Percentiles rank a stretch among this genome's conserved stretches.
Evolutionary conservation across 139 green algal species (phyloP).

Genomic region (Picochlorum costavermella): DNA sequence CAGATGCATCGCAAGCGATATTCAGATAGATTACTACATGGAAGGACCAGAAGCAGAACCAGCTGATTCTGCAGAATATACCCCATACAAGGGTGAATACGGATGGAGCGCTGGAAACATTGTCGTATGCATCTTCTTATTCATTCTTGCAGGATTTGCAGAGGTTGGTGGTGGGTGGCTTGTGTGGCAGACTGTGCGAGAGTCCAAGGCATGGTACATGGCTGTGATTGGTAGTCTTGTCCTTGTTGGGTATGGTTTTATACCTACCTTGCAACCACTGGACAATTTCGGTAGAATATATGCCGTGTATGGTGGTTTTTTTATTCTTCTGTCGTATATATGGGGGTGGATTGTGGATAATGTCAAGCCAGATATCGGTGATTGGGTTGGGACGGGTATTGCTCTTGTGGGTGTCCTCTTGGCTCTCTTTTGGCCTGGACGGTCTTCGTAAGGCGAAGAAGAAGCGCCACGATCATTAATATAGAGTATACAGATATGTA

Average conservation of each 20-base stretch:
- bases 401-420: constrained; percentile 62
- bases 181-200: constrained; percentile 69
- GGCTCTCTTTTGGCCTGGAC: constrained; percentile 61
- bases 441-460: not conserved
- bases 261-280: constrained; percentile 68
- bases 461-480: no score
- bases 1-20: no score
- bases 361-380: constrained; percentile 59
- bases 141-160: constrained; percentile 46
- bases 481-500: no score
- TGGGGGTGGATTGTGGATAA: constrained; percentile 74
- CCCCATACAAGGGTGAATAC: constrained; percentile 6
- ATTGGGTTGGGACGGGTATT: constrained; percentile 59
- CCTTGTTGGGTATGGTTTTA: constrained; percentile 64
- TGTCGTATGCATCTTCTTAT: constrained; percentile 32
- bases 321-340: constrained; percentile 72
- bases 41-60: not conserved
- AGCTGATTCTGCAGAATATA: not conserved
- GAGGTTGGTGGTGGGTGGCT: constrained; percentile 85
- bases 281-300: constrained; percentile 57
- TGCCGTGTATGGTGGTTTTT: constrained; percentile 81
- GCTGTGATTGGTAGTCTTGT: constrained; percentile 34
- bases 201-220: constrained; percentile 29
- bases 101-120: constrained; percentile 27
- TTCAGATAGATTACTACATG: not conserved